Evolutionary conservation across 108 stramenopile species (phyloP).

Genomic region (Nannochloropsis oceanica): DNA sequence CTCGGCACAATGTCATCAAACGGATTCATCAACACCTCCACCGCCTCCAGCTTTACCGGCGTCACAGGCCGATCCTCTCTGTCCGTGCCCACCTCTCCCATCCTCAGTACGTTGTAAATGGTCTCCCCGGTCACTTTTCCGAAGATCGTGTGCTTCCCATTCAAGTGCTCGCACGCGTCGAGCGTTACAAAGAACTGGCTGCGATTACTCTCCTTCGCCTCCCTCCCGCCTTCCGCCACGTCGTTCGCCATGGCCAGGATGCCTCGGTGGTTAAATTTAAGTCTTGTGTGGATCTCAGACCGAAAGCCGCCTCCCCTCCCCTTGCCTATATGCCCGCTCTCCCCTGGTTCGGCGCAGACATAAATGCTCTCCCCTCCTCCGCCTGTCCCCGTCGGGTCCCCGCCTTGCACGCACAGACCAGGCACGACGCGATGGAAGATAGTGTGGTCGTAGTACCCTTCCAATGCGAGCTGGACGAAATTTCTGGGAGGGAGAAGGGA

Average conservation of each 20-base stretch:
- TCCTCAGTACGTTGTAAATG: conserved; percentile 76
- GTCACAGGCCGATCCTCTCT: conserved; percentile 41
- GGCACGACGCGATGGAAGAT: conserved; percentile 64
- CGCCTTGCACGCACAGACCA: conserved; percentile 12
- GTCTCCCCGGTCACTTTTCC: conserved; percentile 69
- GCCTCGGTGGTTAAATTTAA: conserved; percentile 80
- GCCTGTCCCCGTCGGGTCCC: conserved; percentile 52
- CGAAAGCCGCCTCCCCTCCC: neutral
- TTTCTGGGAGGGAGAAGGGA: conserved; percentile 4
- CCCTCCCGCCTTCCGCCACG: conserved; percentile 12
- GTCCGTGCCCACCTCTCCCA: conserved; percentile 56
- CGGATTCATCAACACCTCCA: conserved; percentile 66
- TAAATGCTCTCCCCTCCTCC: conserved; percentile 36
- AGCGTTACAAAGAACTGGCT: conserved; percentile 91
- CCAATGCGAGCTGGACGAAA: conserved; percentile 78
- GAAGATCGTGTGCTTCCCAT: conserved; percentile 78
- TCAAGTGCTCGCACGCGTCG: conserved; percentile 63
- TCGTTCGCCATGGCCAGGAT: conserved; percentile 76
- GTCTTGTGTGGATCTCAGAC: conserved; percentile 64
- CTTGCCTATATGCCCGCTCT: neutral
- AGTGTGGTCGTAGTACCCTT: conserved; percentile 43
- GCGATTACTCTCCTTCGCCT: conserved; percentile 39
- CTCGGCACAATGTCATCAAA: conserved; percentile 63
- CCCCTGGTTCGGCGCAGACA: conserved; percentile 36
- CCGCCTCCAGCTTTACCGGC: conserved; percentile 40